Conservation (phyloP, 352 stramenopile species). For the Globisporangium cylindrosporum region DNA sequence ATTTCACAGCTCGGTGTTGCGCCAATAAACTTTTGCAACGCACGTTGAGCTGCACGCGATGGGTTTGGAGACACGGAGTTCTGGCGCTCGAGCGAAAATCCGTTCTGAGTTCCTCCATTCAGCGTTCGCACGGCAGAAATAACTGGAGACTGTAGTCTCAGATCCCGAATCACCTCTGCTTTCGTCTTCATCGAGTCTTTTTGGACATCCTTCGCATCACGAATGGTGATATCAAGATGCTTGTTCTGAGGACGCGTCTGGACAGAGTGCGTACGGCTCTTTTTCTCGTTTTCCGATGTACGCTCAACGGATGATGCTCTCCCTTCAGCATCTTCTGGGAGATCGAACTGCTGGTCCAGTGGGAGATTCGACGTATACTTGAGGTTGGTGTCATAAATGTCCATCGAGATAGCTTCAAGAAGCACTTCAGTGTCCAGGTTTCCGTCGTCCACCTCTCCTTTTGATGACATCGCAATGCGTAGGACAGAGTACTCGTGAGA, state of each 20-base stretch:
- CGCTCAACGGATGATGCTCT: not conserved
- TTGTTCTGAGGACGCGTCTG: slow-evolving; percentile 7
- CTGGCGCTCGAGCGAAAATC: slow-evolving; percentile 21
- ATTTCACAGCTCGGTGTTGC: slow-evolving; percentile 72
- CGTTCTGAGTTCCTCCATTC: not conserved
- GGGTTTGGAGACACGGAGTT: slow-evolving; percentile 54
- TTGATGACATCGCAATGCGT: slow-evolving; percentile 79
- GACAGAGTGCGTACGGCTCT: not conserved
- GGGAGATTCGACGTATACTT: slow-evolving; percentile 84
- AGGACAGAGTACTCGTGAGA: slow-evolving; percentile 63
- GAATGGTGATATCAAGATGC: slow-evolving; percentile 2
- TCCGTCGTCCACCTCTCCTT: slow-evolving; percentile 48
- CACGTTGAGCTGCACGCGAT: slow-evolving; percentile 48
- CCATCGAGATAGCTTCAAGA: slow-evolving; percentile 83
- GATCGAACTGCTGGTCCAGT: slow-evolving; percentile 58
- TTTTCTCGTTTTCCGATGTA: not conserved
- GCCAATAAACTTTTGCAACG: slow-evolving; percentile 69
- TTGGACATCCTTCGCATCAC: not conserved
- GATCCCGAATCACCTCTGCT: slow-evolving; percentile 17
- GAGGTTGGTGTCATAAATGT: slow-evolving; percentile 81
- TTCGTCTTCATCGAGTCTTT: slow-evolving; percentile 11
- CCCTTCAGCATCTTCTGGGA: slow-evolving; percentile 35
- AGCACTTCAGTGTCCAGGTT: slow-evolving; percentile 75
- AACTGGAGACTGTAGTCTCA: slow-evolving; percentile 12
- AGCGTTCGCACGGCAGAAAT: not conserved